These are phyloP conservation scores for Candida yuanshanica DNA, from an alignment of 805 yeast genomes.

Conservation along the genomic window DNA sequence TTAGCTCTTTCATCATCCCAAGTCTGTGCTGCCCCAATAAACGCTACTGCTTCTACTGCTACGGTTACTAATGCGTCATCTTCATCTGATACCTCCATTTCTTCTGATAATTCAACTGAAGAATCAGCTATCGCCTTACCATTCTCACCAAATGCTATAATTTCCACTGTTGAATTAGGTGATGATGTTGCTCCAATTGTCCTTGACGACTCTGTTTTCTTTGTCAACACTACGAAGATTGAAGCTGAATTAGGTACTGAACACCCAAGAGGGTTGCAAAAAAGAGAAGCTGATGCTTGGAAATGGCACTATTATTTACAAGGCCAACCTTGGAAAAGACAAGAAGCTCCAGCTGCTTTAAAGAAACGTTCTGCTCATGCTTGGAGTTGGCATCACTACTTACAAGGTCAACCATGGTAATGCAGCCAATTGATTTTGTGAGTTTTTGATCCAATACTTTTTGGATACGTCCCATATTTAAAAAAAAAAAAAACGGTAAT, in stretches of 20 bases:
- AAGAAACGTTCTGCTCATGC: no score
- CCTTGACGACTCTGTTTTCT: constrained; percentile 6
- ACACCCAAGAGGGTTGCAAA: constrained; percentile 15
- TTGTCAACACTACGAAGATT: constrained; percentile 9
- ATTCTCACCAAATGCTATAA: constrained; percentile 5
- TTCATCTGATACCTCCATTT: background rate
- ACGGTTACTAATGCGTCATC: background rate
- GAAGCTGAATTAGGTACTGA: constrained; percentile 12
- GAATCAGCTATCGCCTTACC: constrained; percentile 6
- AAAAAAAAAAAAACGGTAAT: no score
- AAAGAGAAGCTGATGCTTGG: constrained; percentile 15
- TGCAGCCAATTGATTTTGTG: no score
- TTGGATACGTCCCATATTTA: no score
- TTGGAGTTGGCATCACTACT: no score
- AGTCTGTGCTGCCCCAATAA: constrained; percentile 4
- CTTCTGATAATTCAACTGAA: background rate
- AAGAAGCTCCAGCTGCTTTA: no score
- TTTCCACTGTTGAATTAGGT: background rate
- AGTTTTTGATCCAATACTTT: no score
- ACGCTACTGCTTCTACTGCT: background rate
- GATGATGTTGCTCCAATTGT: constrained; percentile 6
- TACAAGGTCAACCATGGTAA: no score
- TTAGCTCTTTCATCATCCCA: constrained; percentile 7
- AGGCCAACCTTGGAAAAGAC: no score
- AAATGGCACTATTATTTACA: constrained; percentile 11